These are phyloP conservation scores for Sonneratia caseolaris DNA, from an alignment of 345 rosid species.

Conservation along the genomic window DNA sequence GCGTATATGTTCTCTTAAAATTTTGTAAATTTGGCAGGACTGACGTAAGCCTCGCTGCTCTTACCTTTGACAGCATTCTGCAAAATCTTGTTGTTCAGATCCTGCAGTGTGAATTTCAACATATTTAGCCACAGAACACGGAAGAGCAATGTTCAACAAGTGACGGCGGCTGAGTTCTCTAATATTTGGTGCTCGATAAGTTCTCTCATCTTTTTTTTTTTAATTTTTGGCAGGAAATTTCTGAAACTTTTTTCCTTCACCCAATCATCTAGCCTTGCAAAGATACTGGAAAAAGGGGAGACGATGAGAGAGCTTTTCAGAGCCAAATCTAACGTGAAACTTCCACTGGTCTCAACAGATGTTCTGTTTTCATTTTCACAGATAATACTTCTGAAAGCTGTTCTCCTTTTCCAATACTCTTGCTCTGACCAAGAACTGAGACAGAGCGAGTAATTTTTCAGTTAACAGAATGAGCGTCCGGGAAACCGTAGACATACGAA, in stretches of 20 bases:
- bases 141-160: not conserved
- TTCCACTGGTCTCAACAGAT: not conserved
- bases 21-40: too few relatives aligned
- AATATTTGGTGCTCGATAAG: not conserved
- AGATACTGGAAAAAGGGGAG: not conserved
- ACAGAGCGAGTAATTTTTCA: too few relatives aligned
- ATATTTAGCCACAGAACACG: not conserved
- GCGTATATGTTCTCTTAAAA: not conserved
- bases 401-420: too few relatives aligned
- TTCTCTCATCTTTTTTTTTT: too few relatives aligned
- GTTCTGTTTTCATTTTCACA: too few relatives aligned
- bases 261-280: not conserved
- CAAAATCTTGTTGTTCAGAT: conserved; percentile 41
- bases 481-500: too few relatives aligned
- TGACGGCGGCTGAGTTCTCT: not conserved
- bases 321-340: not conserved
- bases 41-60: not conserved
- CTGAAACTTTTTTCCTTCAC: not conserved
- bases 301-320: not conserved
- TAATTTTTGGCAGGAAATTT: not conserved
- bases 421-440: too few relatives aligned
- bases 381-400: not conserved
- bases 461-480: too few relatives aligned
- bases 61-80: conserved; percentile 59
- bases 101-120: conserved; percentile 23